Evolutionary conservation across 2,329 filamentous ascomycete species (phyloP), one percentile per base, ranked within the genome.

Genomic region (Neonectria punicea): DNA sequence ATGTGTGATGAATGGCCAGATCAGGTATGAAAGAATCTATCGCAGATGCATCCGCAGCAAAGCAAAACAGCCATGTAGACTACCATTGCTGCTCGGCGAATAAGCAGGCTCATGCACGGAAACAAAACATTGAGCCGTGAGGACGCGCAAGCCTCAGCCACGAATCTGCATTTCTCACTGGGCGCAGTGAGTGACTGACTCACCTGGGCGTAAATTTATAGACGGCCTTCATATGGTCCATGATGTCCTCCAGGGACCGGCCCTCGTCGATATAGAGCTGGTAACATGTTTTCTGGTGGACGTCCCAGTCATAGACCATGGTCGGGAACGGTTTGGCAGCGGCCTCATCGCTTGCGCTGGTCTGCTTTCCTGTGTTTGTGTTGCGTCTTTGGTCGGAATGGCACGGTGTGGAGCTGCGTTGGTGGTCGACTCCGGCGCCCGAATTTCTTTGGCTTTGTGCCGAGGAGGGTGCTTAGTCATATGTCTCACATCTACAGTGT

Each of bases 251-350:
- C 62, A 94, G 81, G 44, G 89, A 87, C 80, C 87, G 90, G 71
- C 89, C 89, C 80, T 96, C 91, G 64, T 90, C 87, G 70, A 95
- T 92, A 74, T 94, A 96, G 74, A 96, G 86, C 70, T 88, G 86
- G 44, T 78, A 78, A 72, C 81, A 82, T 73, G 74, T 79, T 58
- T 82, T 77, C 72, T 77, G 78, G 69, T 85, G 77, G 14, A 71
- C 69, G n/a, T 81, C 80, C 83, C 83, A 85, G 64, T 82, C 76
- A 74, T 84, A 85, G 20, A 80, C 81, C 83, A 84, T 85, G 69
- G 51, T 79, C 65, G 62, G 59, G 55, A 39, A 51, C 58, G 25
- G 53, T 51, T 22, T 59, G 56, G 66, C 65, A 68, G 67, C 66
- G 63, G 59, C 55, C 49, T 62, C 60, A 64, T 67, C 54, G 61